Base-by-base conservation (phyloP, 352 stramenopile genomes). In the Phytophthora pini region DNA sequence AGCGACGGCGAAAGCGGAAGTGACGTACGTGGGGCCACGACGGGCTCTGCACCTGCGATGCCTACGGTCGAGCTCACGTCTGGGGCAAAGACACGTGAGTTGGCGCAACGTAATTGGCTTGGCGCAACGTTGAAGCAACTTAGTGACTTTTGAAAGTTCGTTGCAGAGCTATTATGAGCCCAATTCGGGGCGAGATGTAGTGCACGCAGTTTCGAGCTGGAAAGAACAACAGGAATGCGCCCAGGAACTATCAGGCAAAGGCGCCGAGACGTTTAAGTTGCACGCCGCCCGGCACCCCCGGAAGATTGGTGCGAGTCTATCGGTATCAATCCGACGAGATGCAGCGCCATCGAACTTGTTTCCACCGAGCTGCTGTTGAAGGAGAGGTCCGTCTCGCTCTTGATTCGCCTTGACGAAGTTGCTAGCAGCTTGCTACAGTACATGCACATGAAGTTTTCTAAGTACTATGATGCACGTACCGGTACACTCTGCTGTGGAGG, bases 1-100 rank as follows among this genome's bases (percentile, higher is more conserved):
- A 32, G 38, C 44, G 51, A 26, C 38, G 49, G 55, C 61, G 39
- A 65, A 71, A 64, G 10, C 44, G 34, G 60, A 59, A 70, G 47
- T 70, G 65, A 49, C 45, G 40, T 50, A 58, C 56, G 38, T 58
- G 56, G 44, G 56, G 56, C 38, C 34, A 55, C 43, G 43, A 48
- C 43, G 43, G 17, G 20, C 36, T 15, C n/a, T 47, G 41, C 12
- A 22, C 22, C 41, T 26, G 41, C 41, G n/a, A 47, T 22, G 44
- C 15, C 34, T 34, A 3, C 50, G 12, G 53, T 38, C 29, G 24
- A 26, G 24, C 24, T 26, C 24, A 26, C 17, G 17, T 20, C 17
- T 26, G 24, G 24, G 39, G 20, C 27, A 58, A 51, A 58, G 27
- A 44, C 31, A 44, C 29, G 31, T 29, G 20, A 20, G 29, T 29